phyloP scores from a whole-genome alignment of 768 basidiomycete species.

The Lanmaoa pseudosensibilis region DNA sequence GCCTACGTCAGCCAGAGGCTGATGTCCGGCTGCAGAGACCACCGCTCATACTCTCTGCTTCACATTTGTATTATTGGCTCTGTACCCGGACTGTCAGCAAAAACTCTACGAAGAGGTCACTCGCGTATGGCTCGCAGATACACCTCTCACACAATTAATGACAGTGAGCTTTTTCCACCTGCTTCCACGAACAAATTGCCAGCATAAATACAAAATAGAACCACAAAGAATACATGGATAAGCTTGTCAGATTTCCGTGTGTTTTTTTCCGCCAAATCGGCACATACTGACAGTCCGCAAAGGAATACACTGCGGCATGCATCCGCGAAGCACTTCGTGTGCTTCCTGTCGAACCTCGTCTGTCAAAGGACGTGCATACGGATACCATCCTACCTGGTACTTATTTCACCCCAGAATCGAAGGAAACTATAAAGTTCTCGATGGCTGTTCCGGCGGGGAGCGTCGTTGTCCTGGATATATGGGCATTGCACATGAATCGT shows the following conservation, averaged over 20 bases:
- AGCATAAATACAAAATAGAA: conserved; percentile 29
- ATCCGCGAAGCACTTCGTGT: conserved; percentile 49
- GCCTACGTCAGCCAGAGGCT: neutral
- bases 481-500: conserved; percentile 49
- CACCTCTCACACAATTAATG: conserved; percentile 23
- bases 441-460: conserved; percentile 42
- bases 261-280: neutral
- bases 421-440: conserved; percentile 30
- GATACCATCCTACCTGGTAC: conserved; percentile 39
- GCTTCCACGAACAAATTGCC: neutral
- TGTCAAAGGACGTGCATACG: conserved; percentile 34
- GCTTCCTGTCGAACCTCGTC: conserved; percentile 39
- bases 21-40: conserved; percentile 40
- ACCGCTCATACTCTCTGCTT: conserved; percentile 47
- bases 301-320: conserved; percentile 46
- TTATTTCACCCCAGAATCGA: conserved; percentile 32
- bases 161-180: conserved; percentile 27
- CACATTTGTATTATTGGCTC: conserved; percentile 44
- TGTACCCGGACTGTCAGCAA: conserved; percentile 50
- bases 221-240: conserved; percentile 40
- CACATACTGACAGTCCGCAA: neutral
- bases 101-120: conserved; percentile 44
- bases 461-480: conserved; percentile 40
- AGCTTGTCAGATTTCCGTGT: conserved; percentile 32
- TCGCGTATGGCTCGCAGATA: conserved; percentile 41